A percentile compares a stretch with the other conserved stretches of the same genome.
phyloP scores from a whole-genome alignment of 129 eudicot genomes.

The Silybum marianum region DNA sequence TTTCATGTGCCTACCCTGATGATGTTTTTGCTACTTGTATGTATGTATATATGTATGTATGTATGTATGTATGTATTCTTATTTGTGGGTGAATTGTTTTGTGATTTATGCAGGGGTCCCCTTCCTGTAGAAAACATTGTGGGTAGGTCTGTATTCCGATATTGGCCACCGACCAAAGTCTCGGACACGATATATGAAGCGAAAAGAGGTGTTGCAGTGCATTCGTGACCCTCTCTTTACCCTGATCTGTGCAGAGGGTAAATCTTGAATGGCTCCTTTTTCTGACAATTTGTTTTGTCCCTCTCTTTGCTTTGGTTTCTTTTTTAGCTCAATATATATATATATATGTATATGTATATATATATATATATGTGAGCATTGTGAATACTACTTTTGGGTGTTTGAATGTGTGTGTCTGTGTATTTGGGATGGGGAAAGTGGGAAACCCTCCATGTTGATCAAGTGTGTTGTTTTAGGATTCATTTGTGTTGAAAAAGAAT shows the following conservation, averaged over 20 bases:
- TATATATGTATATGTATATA: no score
- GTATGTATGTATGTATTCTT: background rate
- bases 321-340: constrained; percentile 13
- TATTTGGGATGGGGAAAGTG: background rate
- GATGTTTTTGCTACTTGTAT: background rate
- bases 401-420: background rate
- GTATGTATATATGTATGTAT: background rate
- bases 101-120: constrained; percentile 72
- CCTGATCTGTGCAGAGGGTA: constrained; percentile 15
- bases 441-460: constrained; percentile 11
- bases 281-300: constrained; percentile 12
- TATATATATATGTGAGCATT: constrained; percentile 24
- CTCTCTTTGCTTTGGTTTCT: background rate
- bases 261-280: constrained; percentile 23
- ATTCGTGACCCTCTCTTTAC: constrained; percentile 43
- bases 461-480: constrained; percentile 20
- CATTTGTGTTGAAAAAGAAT: background rate
- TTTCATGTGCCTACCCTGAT: no score
- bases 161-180: constrained; percentile 92
- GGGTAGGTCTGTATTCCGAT: constrained; percentile 84
- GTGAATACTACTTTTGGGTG: constrained; percentile 29
- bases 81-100: background rate
- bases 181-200: constrained; percentile 64
- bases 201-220: constrained; percentile 42
- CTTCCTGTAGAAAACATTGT: constrained; percentile 83